Evolutionary conservation across 148 eudicot species (phyloP).

Genomic region (Rhododendron williamsianum): DNA sequence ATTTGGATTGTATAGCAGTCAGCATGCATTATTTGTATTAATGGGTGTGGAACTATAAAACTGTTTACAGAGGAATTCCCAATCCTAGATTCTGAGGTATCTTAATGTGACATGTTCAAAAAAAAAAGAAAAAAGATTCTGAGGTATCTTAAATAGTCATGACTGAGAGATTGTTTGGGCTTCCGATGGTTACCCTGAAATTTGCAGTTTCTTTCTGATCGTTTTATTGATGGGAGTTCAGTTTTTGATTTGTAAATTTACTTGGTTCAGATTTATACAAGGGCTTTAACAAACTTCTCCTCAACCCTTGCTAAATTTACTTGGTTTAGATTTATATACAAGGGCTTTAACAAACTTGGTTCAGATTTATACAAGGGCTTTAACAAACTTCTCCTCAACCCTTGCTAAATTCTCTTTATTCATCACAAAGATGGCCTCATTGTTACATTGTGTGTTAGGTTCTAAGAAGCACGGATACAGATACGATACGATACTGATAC

Average conservation of each 20-base stretch:
- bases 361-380: neutral
- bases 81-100: neutral
- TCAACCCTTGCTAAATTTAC: neutral
- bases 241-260: neutral
- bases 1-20: neutral
- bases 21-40: neutral
- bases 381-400: neutral
- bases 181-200: neutral
- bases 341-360: too few species aligned
- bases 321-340: neutral
- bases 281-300: neutral
- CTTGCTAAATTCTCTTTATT: neutral
- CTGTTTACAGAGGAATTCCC: neutral
- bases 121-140: too few species aligned
- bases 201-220: neutral
- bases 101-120: neutral
- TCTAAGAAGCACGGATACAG: too few species aligned
- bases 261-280: neutral
- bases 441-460: neutral
- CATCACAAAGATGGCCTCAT: neutral
- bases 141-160: neutral
- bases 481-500: too few species aligned
- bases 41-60: neutral
- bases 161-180: neutral
- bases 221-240: neutral